Base-by-base conservation (phyloP, 2,329 filamentous ascomycete species). In the Gremmenia infestans region DNA sequence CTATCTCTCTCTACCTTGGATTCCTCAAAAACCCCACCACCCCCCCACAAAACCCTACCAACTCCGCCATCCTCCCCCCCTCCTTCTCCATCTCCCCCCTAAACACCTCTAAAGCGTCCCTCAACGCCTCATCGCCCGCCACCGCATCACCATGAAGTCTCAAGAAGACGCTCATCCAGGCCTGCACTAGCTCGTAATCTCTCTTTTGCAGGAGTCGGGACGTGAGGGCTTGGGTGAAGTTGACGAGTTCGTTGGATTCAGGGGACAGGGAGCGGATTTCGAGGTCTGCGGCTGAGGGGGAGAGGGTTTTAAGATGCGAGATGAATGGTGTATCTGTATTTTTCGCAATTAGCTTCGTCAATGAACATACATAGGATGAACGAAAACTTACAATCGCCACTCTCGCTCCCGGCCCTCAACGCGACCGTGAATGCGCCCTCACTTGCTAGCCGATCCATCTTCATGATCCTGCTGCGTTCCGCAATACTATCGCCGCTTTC, bases 81-180 rank as follows among this genome's bases (percentile, higher is more conserved):
- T 96, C 92, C 65, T 75, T 77, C 70, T 85, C 84, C 71, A 93
- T 88, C 65, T 87, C 83, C 28, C 72, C 73, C 70, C 86, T 86
- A 89, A 91, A 97, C 63, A 81, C 78, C 52, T 73, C 72, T 58
- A 97, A 72, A 5, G 81, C 82, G 1, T 72, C 74, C 47, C 84
- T 76, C 14, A 93, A 71, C 32, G 71, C 66, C 61, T 76, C 73
- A 56, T 67, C 62, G 12, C 57, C 49, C 0, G 74, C 70, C 14
- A 88, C 74, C 15, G 79, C 73, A 58, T 87, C 85, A 6, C 79
- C 80, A 72, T 97, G 93, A 42, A 96, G 75, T 48, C 86, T 82
- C 57, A 99, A 71, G 67, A 97, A 96, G 1, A 97, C 93, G 2
- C 88, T 86, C 91, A 99, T 97, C 93, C 94, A 99, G 0, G 91